Conservation (phyloP, 495 filamentous ascomycete genomes). For the Hypoxylon intermedium region DNA sequence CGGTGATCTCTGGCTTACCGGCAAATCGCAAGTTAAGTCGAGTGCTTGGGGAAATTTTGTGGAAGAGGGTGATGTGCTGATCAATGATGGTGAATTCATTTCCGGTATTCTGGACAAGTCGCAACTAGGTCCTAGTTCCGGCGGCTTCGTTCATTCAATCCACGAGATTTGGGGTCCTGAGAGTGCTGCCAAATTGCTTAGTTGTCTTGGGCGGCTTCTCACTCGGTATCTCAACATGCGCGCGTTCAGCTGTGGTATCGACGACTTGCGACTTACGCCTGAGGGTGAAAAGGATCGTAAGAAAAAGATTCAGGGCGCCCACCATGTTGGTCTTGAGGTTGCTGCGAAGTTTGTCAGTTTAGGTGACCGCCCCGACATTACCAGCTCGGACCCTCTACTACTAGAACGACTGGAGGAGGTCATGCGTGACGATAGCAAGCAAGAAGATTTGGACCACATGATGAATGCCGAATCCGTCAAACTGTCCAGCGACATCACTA, state of each 20-base stretch:
- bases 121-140: constrained; percentile 85
- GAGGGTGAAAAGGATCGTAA: constrained; percentile 77
- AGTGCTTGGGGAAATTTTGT: constrained; percentile 70
- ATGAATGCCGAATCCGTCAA: constrained; percentile 73
- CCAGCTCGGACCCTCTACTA: constrained; percentile 71
- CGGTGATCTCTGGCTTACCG: constrained; percentile 78
- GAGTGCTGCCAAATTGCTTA: constrained; percentile 82
- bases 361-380: constrained; percentile 62
- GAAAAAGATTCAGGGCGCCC: constrained; percentile 71
- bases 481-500: constrained; percentile 81
- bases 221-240: constrained; percentile 91
- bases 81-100: constrained; percentile 86
- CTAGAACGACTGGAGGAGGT: constrained; percentile 84
- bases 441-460: constrained; percentile 82
- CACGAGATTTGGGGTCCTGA: constrained; percentile 93
- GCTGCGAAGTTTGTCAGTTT: constrained; percentile 93
- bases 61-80: constrained; percentile 79
- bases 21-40: constrained; percentile 76
- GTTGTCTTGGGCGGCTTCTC: constrained; percentile 85
- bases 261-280: constrained; percentile 86
- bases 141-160: constrained; percentile 88
- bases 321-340: constrained; percentile 78
- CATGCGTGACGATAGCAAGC: constrained; percentile 87
- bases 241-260: constrained; percentile 96
- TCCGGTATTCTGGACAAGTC: constrained; percentile 95